Evolutionary conservation across 768 basidiomycete species (phyloP), one percentile per base, ranked within the genome.

Genomic region (Termitomyces sp.): DNA sequence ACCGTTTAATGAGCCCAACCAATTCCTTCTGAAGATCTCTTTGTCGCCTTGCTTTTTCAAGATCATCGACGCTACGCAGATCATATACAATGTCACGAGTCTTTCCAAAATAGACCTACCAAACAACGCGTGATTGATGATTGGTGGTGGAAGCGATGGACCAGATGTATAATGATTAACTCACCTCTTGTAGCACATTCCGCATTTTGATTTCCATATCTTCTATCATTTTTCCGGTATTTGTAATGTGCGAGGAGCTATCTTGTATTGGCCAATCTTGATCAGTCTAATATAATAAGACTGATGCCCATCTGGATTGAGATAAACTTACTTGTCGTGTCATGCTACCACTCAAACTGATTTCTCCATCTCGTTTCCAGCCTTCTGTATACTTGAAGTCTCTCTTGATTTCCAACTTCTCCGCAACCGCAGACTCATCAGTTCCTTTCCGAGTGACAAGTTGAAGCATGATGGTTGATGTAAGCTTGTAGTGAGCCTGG

Each of bases 131-230:
- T 41, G 36, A 18, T 63, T 22, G 60, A 55, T 46, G 31, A 27
- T 13, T 26, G 37, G 8, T 32, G 5, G 47, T 32, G n/a, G 10
- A 20, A 44, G n/a, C 5, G 26, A 27, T 27, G 5, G 24, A 26
- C 24, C 16, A 46, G 26, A 46, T 14, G 13, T 22, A 16, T 4
- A 36, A 36, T 29, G 5, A 5, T 42, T 20, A 55, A 60, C 75
- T 46, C 58, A 85, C 92, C 78, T 94, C 92, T 72, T 93, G 90
- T 48, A 99, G 78, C 56, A 94, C 76, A 71, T 97, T 97, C 39
- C 97, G 83, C 93, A 98, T 94, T 77, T 98, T 98, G 70, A 95
- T 93, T 74, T 99, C 97, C 92, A 96, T 95, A 62, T 98, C 97
- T 72, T 99, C 97, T 61, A 99, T 87, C 87, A 98, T 89, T 63